Evolutionary conservation across 257 asterid species (phyloP), one percentile per base, ranked within the genome.

Genomic region (Lantana camara): DNA sequence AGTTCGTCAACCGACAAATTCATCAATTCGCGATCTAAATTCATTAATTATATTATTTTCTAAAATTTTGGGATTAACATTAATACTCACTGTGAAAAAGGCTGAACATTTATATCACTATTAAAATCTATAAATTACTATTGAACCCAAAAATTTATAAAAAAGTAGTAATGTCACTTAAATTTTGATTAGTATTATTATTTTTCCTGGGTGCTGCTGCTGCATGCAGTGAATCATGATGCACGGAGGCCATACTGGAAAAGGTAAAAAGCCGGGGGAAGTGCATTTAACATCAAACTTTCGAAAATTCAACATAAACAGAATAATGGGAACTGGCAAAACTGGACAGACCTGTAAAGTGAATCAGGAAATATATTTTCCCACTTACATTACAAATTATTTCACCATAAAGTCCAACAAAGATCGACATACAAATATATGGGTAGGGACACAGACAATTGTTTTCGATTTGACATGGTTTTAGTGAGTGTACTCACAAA

Each of bases 311-410:
- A 80, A 60, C 11, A 72, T 44, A 38, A 17, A 40, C 23, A 45
- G 19, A 38, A 63, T 20, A 73, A 76, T 73, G 75, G 80, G 63
- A 37, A 41, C 45, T 42, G 49, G 50, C 48, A 55, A 46, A 47
- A 61, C 17, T 5, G 29, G 54, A 42, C 69, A 56, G 66, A 69
- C 75, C 79, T 78, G 84, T 73, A 75, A 75, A 69, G 77, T 55
- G 49, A 58, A 21, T 37, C 45, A 32, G 15, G 47, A 19, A 13
- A 55, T 41, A 60, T 14, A 20, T 59, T 69, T 57, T 11, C 49
- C 58, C 57, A 63, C 66, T 34, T 55, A 29, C 66, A 37, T 35
- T 22, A 8, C 2, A 44, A 63, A 66, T 59, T 34, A 57, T 40
- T 71, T 49, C 61, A 57, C 32, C 59, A 14, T 57, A 48, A 63